Conservation (phyloP, 768 basidiomycete genomes). For the Gyrodon lividus region DNA sequence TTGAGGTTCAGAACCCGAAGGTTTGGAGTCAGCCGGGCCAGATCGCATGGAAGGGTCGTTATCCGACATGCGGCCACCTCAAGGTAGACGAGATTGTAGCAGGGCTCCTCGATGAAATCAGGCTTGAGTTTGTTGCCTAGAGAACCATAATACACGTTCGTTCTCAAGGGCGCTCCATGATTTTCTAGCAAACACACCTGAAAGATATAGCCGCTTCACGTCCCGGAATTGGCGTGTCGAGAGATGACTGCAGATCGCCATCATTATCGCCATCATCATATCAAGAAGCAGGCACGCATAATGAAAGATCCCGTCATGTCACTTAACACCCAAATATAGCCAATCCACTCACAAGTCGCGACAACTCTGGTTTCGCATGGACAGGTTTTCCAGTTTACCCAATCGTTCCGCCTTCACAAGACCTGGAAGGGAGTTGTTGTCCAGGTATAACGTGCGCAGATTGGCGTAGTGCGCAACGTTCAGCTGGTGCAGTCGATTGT, state of each 20-base stretch:
- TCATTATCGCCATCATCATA: constrained; percentile 31
- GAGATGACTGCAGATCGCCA: constrained; percentile 40
- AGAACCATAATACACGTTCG: constrained; percentile 26
- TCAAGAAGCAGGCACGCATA: constrained; percentile 33
- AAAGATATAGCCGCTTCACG: constrained; percentile 92
- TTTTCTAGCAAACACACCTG: constrained; percentile 57
- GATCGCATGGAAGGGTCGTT: constrained; percentile 64
- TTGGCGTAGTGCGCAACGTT: constrained; percentile 62
- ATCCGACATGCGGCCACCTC: constrained; percentile 89
- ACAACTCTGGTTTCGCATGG: constrained; percentile 84
- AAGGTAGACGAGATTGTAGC: constrained; percentile 89
- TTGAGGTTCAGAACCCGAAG: constrained; percentile 91
- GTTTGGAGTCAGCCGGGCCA: constrained; percentile 73
- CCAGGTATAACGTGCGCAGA: constrained; percentile 89
- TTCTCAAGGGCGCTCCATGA: constrained; percentile 16
- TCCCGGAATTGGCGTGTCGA: constrained; percentile 75
- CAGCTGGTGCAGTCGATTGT: constrained; percentile 71
- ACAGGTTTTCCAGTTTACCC: constrained; percentile 82
- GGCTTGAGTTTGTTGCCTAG: constrained; percentile 70
- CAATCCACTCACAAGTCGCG: constrained; percentile 63
- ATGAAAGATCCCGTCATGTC: constrained; percentile 39
- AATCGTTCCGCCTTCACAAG: constrained; percentile 57
- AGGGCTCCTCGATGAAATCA: constrained; percentile 66
- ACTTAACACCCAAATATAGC: constrained; percentile 14
- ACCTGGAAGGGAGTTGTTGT: constrained; percentile 67